Evolutionary conservation across 2,329 filamentous ascomycete species (phyloP), one percentile per base, ranked within the genome.

Genomic region (Neonectria sp.): DNA sequence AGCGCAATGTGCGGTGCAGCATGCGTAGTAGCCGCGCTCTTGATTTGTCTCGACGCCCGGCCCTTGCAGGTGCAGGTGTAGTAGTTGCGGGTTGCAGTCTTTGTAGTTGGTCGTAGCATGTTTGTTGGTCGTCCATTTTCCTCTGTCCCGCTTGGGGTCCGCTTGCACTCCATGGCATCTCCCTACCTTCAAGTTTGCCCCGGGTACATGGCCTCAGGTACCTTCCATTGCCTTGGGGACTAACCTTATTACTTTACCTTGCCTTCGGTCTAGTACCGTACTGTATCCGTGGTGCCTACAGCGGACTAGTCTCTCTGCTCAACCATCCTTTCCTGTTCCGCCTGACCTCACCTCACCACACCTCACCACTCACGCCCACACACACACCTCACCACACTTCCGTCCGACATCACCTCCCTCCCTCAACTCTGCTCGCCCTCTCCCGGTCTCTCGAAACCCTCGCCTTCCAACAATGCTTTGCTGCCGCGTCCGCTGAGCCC

Each of bases 401-500:
- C 21, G 37, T 15, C 35, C 48, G 37, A 29, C 29, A 24, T 25
- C 45, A 25, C 45, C 21, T 15, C 29, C 45, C 33, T 49, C n/a
- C 52, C 65, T 60, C 25, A 25, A 27, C 37, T 55, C 15, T 13
- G 11, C 37, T 27, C 35, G 25, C 35, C 53, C 25, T 43, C 35
- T n/a, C n/a, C 37, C 49, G 51, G 21, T 27, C 21, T 15, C 37
- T 48, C 37, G 35, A 40, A 40, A 31, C 48, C 40, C 52, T 40
- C 27, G 57, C 57, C 66, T 48, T 46, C 52, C 71, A 56, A 75
- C 48, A 72, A 75, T 75, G 73, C 60, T 49, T 67, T 63, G 61
- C 25, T 60, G 68, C 60, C 31, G 58, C 59, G 43, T 69, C 68
- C 62, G 63, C 51, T 74, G 70, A 75, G 73, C 62, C 55, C 27